Base-by-base conservation (phyloP, 345 rosid genomes). In the Populus davidiana region DNA sequence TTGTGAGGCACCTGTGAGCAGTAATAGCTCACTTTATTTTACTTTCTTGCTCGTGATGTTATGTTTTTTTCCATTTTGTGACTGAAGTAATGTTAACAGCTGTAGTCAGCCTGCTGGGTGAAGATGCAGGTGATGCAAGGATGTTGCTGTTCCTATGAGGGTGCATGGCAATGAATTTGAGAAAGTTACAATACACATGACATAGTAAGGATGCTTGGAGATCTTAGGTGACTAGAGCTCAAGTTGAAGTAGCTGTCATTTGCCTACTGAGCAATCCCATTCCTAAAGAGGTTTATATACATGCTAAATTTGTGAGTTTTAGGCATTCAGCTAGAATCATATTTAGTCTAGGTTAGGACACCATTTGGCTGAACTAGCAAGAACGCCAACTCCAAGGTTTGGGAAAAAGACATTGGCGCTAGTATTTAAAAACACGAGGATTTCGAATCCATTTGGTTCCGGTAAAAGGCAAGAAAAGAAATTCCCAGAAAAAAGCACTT, bases 401-500 rank as follows among this genome's bases (percentile, higher is more conserved):
- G 6, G 73, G 29, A 17, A 20, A 17, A 47, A 50, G 62, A 56
- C 8, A 63, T 3, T 35, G 63, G 43, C n/a, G 18, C 17, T n/a
- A 79, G 50, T 9, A 8, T 73, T 81, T 80, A 68, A 81, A 74
- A 47, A 71, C 39, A 33, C 14, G 9, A 43, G 17, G 38, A 70
- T 70, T 81, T 81, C 74, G 81, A 73, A 68, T 68, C 56, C 67
- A 52, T 36, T 25, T 33, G 63, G 70, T 43, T 69, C 64, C 25
- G 38, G 8, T 54, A 31, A 62, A 76, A 65, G 77, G 29, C 44
- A 54, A 5, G 8, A 18, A 62, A 67, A 49, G 71, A 75, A 72
- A 64, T 74, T 41, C 63, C 64, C 75, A 72, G 72, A 68, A 70
- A 33, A 83, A 79, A 74, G 80, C 82, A 78, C 74, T 62, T 72